These are phyloP conservation scores for Eimeria sp. DNA, from an alignment of 169 alveolate genomes.

Conservation along the genomic window DNA sequence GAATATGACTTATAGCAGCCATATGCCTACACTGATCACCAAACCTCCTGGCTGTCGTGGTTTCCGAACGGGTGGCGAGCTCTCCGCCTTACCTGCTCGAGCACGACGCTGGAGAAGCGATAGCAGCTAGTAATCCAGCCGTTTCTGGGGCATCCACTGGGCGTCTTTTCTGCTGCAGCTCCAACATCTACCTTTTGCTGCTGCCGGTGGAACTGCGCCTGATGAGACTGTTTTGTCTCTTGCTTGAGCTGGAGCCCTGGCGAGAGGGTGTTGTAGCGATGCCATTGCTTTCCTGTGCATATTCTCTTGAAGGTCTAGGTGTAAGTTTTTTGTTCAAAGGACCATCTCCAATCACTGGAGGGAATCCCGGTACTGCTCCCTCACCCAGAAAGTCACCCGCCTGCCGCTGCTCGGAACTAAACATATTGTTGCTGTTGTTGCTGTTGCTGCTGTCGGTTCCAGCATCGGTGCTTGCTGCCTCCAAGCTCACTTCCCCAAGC, in stretches of 20 bases:
- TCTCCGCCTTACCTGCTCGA: background rate
- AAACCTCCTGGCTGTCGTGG: background rate
- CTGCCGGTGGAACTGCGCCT: conserved; percentile 12
- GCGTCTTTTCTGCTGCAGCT: background rate
- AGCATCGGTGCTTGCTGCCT: background rate
- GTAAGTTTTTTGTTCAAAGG: conserved; percentile 33
- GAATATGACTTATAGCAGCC: background rate
- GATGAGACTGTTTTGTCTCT: conserved; percentile 23
- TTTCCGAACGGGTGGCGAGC: background rate
- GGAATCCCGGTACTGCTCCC: background rate
- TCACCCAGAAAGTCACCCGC: background rate
- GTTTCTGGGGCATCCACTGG: background rate
- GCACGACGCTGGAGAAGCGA: background rate
- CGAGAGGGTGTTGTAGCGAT: conserved; percentile 20
- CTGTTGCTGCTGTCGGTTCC: conserved; percentile 33
- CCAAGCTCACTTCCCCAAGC: conserved; percentile 33
- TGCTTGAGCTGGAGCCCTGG: conserved; percentile 12
- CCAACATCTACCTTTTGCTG: conserved; percentile 8
- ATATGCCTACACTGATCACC: background rate
- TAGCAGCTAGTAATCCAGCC: background rate
- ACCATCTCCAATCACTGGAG: conserved; percentile 45
- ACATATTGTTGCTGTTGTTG: conserved; percentile 19
- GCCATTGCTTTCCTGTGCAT: background rate
- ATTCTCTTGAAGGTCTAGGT: conserved; percentile 26
- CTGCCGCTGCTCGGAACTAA: conserved; percentile 10